Evolutionary conservation across 2,329 filamentous ascomycete genomes (phyloP).

Genomic region (Teratosphaeria pseudoeucalypti): DNA sequence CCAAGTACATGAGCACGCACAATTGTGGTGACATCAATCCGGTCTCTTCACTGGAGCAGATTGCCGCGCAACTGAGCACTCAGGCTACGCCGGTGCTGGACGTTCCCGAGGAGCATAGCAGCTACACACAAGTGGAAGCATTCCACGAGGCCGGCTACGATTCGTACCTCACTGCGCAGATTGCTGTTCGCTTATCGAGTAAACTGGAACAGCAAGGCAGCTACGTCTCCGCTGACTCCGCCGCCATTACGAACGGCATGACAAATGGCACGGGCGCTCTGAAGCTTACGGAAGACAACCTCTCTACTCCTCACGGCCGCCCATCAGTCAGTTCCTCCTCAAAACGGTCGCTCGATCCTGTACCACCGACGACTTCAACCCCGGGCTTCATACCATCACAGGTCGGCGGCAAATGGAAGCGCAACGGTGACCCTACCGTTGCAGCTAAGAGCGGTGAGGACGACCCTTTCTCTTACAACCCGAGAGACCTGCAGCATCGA

Average conservation of each 20-base stretch:
- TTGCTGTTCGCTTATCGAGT: conserved; percentile 46
- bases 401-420: conserved; percentile 19
- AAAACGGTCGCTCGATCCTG: not conserved
- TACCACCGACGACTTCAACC: not conserved
- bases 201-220: conserved; percentile 37
- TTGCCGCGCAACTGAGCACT: conserved; percentile 33
- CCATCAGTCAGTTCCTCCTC: not conserved
- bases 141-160: conserved; percentile 56
- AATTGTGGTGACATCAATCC: conserved; percentile 44
- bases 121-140: conserved; percentile 31
- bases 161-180: conserved; percentile 49
- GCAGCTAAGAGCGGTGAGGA: conserved; percentile 8
- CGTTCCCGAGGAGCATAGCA: conserved; percentile 26
- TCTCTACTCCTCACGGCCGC: conserved; percentile 1
- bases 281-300: conserved; percentile 4
- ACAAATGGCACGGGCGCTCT: conserved; percentile 2
- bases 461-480: conserved; percentile 17
- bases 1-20: conserved; percentile 53
- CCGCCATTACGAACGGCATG: conserved; percentile 6
- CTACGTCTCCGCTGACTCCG: conserved; percentile 15
- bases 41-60: conserved; percentile 38
- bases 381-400: conserved; percentile 19
- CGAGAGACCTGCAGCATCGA: conserved; percentile 13
- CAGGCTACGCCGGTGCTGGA: conserved; percentile 32
- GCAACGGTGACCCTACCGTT: conserved; percentile 18